A percentile compares a stretch with the other conserved stretches of the same genome.
These are phyloP conservation scores for Chaetoscypha palmicola DNA, from an alignment of 2,329 filamentous ascomycete genomes.

Conservation along the genomic window DNA sequence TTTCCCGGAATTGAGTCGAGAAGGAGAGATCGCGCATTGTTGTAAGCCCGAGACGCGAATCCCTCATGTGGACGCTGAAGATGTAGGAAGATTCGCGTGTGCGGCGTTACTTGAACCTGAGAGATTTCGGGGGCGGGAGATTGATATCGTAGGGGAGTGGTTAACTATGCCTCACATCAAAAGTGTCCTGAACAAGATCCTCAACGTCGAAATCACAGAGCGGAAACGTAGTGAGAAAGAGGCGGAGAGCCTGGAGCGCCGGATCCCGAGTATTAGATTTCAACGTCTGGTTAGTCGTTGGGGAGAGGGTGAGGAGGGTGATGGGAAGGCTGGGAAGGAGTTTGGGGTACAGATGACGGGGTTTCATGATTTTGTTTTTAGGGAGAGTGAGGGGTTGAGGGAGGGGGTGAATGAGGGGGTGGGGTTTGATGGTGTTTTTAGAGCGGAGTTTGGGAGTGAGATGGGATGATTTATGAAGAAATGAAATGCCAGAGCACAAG, in stretches of 20 bases:
- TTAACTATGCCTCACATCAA: too few species aligned
- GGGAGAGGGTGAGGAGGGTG: background rate
- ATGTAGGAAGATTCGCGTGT: slow-evolving; percentile 12
- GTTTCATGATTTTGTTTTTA: background rate
- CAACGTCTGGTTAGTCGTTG: background rate
- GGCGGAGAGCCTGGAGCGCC: background rate
- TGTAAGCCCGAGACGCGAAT: slow-evolving; percentile 6
- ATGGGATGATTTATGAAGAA: background rate
- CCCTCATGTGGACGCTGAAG: slow-evolving; percentile 6
- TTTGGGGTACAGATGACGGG: too few species aligned
- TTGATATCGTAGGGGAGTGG: slow-evolving; percentile 10
- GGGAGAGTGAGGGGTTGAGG: too few species aligned
- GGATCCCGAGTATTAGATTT: background rate
- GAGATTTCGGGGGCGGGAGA: slow-evolving; percentile 13
- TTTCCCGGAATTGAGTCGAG: slow-evolving; percentile 10
- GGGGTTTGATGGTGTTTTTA: background rate
- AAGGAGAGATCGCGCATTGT: slow-evolving; percentile 8
- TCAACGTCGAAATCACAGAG: too few species aligned
- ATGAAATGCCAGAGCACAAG: too few species aligned
- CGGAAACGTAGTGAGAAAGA: slow-evolving; percentile 2
- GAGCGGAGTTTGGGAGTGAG: background rate
- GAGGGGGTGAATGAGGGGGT: background rate
- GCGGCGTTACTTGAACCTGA: slow-evolving; percentile 8
- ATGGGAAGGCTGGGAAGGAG: too few species aligned
- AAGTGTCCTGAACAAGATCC: too few species aligned